Base-by-base conservation (phyloP, 2,329 filamentous ascomycete genomes). In the Thelonectria discophora region DNA sequence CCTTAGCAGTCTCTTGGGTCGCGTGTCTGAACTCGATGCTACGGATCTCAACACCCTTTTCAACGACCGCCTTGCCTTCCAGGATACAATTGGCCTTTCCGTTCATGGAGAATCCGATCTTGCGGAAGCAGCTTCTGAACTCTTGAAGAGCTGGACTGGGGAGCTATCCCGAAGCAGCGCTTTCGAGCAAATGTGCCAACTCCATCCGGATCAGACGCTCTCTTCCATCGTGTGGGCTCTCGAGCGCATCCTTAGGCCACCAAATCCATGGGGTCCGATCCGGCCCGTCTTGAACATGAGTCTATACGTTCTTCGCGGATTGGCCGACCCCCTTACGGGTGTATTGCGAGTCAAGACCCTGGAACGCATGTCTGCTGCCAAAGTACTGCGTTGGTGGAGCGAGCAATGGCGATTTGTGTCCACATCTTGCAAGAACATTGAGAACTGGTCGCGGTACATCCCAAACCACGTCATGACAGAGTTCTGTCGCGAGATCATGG, bases 401-500 rank as follows among this genome's bases (percentile, higher is more conserved):
- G 86, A 87, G 58, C 86, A 94, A 68, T 99, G 96, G 96, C 84
- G 86, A 58, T 89, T 88, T 47, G 83, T 98, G 45, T 90, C 89
- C 43, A 89, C 90, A 58, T 91, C 94, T 15, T 97, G 97, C 72
- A 83, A 88, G 43, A 88, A 90, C 62, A 96, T 94, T 3, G 93
- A 97, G 73, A 80, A 81, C 11, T 99, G 95, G 95, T 93, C 92
- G 65, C 81, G 86, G 13, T 85, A 85, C 4, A 87, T 92, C 60
- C 89, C 94, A 52, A 95, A 93, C 73, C 78, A 82, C 18, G 82
- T 87, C 55, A 94, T 99, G 92, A 90, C 93, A 70, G 89, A 97
- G 59, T 97, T 98, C 72, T 97, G 94, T 73, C 89, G 95, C 67
- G 93, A 97, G 73, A 91, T 92, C 13, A 99, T 99, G 87, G 93